phyloP scores from a whole-genome alignment of 2,329 filamentous ascomycete genomes.

The Teratosphaeria pseudoeucalypti region DNA sequence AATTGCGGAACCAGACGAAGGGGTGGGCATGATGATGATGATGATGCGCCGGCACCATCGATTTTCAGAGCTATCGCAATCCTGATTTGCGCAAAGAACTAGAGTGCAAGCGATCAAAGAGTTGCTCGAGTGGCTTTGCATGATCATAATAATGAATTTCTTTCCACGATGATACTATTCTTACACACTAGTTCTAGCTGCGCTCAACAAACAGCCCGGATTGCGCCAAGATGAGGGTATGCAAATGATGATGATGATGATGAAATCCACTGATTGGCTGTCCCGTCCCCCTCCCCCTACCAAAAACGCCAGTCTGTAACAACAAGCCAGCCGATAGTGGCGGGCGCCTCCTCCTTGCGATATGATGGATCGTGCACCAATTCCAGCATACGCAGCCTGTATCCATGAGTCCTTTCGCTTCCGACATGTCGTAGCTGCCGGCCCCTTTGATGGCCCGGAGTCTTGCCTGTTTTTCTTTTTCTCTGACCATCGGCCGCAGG shows the following conservation, averaged over 20 bases:
- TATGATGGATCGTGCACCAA: background rate
- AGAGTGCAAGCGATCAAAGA: background rate
- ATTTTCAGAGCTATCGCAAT: background rate
- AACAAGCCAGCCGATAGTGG: background rate
- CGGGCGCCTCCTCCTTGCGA: background rate
- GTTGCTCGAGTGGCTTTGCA: background rate
- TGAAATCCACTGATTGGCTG: background rate
- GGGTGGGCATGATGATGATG: too few species aligned
- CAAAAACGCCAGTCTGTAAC: background rate
- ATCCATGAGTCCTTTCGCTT: background rate
- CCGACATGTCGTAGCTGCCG: background rate
- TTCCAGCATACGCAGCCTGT: background rate
- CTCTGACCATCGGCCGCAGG: background rate
- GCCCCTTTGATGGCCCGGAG: background rate
- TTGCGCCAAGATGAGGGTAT: background rate
- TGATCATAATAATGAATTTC: background rate
- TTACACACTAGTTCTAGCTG: background rate
- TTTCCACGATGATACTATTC: background rate
- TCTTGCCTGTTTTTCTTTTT: background rate
- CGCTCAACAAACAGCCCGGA: background rate
- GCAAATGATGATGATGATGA: background rate
- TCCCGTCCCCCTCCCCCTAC: background rate
- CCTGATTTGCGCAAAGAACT: background rate
- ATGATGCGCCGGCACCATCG: background rate
- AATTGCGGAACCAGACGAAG: background rate